Base-by-base conservation (phyloP, 2,329 filamentous ascomycete genomes). In the Fusarium stilboides region DNA sequence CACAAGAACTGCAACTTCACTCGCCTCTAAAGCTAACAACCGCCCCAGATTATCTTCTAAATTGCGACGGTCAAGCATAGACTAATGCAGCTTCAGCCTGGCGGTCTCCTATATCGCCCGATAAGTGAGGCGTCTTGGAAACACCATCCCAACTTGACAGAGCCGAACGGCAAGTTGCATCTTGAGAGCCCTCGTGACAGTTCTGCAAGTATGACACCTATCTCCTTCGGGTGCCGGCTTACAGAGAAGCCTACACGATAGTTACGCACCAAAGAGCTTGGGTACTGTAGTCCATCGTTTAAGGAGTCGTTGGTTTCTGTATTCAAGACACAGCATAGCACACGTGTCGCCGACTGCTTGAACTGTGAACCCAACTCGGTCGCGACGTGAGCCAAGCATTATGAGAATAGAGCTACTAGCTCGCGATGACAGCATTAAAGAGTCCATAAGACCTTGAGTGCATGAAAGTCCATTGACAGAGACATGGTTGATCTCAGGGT, bases 341-440 rank as follows among this genome's bases (percentile, higher is more conserved):
- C 54, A 69, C 68, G 68, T 70, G 68, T 70, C 64, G 68, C 68
- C 40, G 10, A 60, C 22, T 69, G 51, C 36, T 54, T 70, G 51
- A 63, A 53, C 34, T 37, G 67, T 69, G 67, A 64, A 47, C 50
- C 67, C 50, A 60, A 12, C 12, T 59, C 39, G 26, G 43, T 60
- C 46, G 37, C 34, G 28, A 33, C 22, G 14, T n/a, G n/a, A 37
- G 6, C 17, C 20, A 60, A 50, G 24, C 33, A 46, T 45, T 40
- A 9, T 7, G 5, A 22, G 17, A 0, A n/a, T 26, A 33, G 28
- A 24, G 9, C 1, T 2, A 24, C 31, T 26, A 22, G 43, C 5
- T 28, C 14, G 20, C 14, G 19, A 36, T 51, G n/a, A 43, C 42
- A 28, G 1, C 17, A 65, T 40, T 10, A 6, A 20, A 42, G 22